phyloP scores from a whole-genome alignment of 2,329 filamentous ascomycete species.

The Botrytis porri region DNA sequence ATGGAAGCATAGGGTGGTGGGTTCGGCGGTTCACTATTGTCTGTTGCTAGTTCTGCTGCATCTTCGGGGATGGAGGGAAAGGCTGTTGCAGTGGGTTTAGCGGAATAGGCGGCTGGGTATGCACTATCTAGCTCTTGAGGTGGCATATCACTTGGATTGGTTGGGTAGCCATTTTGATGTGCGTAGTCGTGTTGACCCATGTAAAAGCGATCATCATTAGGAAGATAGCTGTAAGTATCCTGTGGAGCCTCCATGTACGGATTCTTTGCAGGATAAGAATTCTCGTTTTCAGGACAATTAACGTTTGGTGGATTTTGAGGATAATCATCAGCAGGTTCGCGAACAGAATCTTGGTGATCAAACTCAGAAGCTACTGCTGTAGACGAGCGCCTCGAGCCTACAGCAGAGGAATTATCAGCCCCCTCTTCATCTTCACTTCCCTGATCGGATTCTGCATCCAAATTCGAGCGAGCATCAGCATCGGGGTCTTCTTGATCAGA shows the following conservation, averaged over 20 bases:
- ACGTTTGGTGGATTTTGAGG: neutral
- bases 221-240: neutral
- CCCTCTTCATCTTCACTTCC: neutral
- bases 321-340: neutral
- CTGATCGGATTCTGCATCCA: neutral
- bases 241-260: neutral
- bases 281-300: neutral
- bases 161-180: neutral
- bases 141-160: neutral
- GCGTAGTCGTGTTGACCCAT: neutral
- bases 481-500: neutral
- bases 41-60: slow-evolving; percentile 5
- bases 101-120: neutral
- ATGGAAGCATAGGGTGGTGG: neutral
- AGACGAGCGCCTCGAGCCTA: neutral
- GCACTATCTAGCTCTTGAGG: slow-evolving; percentile 9
- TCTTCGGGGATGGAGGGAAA: neutral
- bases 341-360: slow-evolving; percentile 5
- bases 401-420: neutral
- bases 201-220: neutral
- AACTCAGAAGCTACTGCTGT: neutral
- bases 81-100: neutral
- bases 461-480: neutral
- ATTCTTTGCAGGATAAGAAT: neutral
- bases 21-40: neutral